Conservation (phyloP, 192 early-diverging fungal genomes). For the Linnemannia elongata region DNA sequence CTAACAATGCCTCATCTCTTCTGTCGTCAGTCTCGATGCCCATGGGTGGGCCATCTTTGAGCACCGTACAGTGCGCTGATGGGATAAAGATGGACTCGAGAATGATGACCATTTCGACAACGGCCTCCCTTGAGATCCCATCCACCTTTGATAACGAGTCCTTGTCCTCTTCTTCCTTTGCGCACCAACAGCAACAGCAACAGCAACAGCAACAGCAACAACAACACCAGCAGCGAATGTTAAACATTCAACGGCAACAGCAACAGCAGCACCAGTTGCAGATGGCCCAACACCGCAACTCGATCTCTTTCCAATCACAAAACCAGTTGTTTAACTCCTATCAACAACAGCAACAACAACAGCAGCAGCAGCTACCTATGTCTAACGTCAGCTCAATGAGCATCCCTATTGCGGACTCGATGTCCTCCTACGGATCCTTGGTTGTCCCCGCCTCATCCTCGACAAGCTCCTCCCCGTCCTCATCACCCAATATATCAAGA, state of each 20-base stretch:
- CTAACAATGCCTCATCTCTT: not conserved
- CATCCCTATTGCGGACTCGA: constrained; percentile 23
- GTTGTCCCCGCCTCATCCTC: constrained; percentile 49
- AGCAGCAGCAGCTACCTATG: constrained; percentile 6
- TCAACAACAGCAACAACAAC: constrained; percentile 29
- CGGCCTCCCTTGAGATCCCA: constrained; percentile 26
- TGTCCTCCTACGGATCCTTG: constrained; percentile 38
- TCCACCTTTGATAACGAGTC: not conserved
- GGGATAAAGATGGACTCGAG: not conserved
- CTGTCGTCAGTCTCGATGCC: not conserved
- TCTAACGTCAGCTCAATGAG: constrained; percentile 23
- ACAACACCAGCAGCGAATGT: not conserved
- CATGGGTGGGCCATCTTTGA: not conserved
- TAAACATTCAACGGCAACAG: not conserved
- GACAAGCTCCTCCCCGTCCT: constrained; percentile 21
- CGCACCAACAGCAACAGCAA: constrained; percentile 2
- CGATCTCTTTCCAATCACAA: constrained; percentile 6
- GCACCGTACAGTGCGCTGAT: not conserved
- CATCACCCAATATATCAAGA: constrained; percentile 22
- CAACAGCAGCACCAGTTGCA: constrained; percentile 10
- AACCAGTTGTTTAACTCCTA: not conserved
- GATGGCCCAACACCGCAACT: constrained; percentile 8
- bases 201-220: constrained; percentile 8
- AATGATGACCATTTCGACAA: constrained; percentile 7
- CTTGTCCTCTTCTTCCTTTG: not conserved